Evolutionary conservation across 306 rosid species (phyloP), one percentile per base, ranked within the genome.

Genomic region (Casuarina glauca): DNA sequence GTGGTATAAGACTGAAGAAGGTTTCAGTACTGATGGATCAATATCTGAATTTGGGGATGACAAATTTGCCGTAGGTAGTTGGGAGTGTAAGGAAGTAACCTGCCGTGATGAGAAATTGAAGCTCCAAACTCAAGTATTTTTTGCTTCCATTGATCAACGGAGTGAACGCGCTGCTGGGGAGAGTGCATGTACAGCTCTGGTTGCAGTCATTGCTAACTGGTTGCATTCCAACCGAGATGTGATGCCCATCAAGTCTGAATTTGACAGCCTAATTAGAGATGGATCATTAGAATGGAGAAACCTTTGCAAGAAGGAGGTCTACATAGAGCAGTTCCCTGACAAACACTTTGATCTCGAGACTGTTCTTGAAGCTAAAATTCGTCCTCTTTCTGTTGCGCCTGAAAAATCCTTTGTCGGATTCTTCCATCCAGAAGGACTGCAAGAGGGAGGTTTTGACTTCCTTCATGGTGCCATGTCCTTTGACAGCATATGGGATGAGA

Each of bases 171-270:
- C 99, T n/a, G 97, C 99, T 0, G 99, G 99, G 5, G 99, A 93
- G 91, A 91, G 99, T 82, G 99, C 99, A 4, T 96, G 99, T 67
- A 96, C 99, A 9, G 99, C 97, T 67, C 97, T 96, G 58, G 99
- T 96, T 26, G 98, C 98, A 41, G 94, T 96, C 36, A 90, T 96
- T 68, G 97, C 99, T 11, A 88, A 96, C 68, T 96, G 99, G 99
- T 89, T 96, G 86, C 97, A 96, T 72, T 90, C 82, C 82, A 93
- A 93, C 79, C 86, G n/a, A 2, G 80, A 88, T 32, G 93, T 80
- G 76, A 85, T 93, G 96, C 99, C 99, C 72, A 91, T 90, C 55
- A 93, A 96, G 84, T 96, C 96, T 72, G 98, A 93, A 80, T 89
- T 96, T 38, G 99, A 96, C 78, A 88, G 96, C 73, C 85, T 96